Evolutionary conservation across 768 basidiomycete species (phyloP).

Genomic region (Trametes meyenii): DNA sequence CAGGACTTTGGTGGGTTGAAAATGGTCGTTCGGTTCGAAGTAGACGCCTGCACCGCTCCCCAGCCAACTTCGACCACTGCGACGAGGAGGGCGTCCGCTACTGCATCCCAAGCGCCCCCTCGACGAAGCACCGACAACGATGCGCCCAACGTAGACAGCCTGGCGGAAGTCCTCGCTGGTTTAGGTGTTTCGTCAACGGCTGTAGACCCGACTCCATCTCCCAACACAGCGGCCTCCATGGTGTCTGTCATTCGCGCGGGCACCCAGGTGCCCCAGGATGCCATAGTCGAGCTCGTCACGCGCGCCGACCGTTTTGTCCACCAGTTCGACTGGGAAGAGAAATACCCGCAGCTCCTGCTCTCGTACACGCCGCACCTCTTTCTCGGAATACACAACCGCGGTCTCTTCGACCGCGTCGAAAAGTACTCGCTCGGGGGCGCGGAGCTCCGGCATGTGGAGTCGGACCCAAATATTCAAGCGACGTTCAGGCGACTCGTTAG

Average conservation of each 20-base stretch:
- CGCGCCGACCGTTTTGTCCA: conserved; percentile 24
- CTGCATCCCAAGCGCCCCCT: not conserved
- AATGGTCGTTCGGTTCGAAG: conserved; percentile 33
- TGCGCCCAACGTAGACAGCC: conserved; percentile 23
- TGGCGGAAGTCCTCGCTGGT: conserved; percentile 25
- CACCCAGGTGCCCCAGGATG: conserved; percentile 38
- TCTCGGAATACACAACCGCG: conserved; percentile 58
- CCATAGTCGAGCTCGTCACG: conserved; percentile 36
- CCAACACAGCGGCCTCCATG: not conserved
- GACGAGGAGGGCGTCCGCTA: not conserved
- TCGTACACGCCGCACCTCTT: conserved; percentile 67
- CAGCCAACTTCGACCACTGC: not conserved
- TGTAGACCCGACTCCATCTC: not conserved
- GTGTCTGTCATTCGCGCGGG: conserved; percentile 33
- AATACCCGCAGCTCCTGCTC: conserved; percentile 67
- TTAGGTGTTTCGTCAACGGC: conserved; percentile 18
- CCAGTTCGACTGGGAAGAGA: conserved; percentile 55
- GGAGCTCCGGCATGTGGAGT: conserved; percentile 28
- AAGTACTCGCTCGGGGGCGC: conserved; percentile 41
- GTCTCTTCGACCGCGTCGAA: conserved; percentile 52
- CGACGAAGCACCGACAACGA: not conserved
- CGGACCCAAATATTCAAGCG: conserved; percentile 30
- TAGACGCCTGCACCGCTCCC: conserved; percentile 30
- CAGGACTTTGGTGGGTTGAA: conserved; percentile 29
- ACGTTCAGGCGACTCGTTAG: conserved; percentile 36